Base-by-base conservation (phyloP, 805 yeast genomes). In the Ogataea pini region DNA sequence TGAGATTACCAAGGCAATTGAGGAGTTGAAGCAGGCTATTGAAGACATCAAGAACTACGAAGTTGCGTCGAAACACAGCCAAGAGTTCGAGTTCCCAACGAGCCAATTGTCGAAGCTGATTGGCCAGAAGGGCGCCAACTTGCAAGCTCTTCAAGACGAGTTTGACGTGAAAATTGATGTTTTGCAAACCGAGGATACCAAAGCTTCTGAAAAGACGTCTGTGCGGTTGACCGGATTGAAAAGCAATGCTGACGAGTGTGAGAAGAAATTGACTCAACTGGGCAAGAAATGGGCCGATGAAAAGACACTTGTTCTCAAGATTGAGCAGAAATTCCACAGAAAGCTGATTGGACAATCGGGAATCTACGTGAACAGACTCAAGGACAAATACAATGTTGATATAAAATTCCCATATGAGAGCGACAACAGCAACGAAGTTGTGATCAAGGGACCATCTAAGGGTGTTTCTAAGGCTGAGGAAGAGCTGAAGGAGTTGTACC, bases 281-380 rank as follows among this genome's bases (percentile, higher is more conserved):
- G 80, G 86, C 36, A 82, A 83, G 69, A 82, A 78, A 62, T 82
- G 92, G 82, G 86, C 90, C 20, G 99, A 94, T 65, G 96, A 91
- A 65, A 73, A 72, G 48, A 75, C 85, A 24, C 76, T 77, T 41
- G 79, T 82, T 50, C 59, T 94, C 50, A 74, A 76, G 44, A 81
- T 91, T 47, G 96, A 95, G 54, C 77, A 72, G 56, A 85, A 85
- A 61, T 88, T 75, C 71, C 97, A 90, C 66, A 78, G 91, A 54
- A 76, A 83, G 52, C 71, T 94, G 63, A 87, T 89, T 68, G 99
- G 99, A 37, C 78, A 86, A 17, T 80, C 79, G 57, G 96, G 97
- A 61, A 72, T 79, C 49, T 86, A 87, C 64, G 88, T 88, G 56
- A 83, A 83, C 63, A 85, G 96, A 65, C 76, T 94, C 64, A 92